Base-by-base conservation (phyloP, 306 rosid species). In the Rosa multiflora region DNA sequence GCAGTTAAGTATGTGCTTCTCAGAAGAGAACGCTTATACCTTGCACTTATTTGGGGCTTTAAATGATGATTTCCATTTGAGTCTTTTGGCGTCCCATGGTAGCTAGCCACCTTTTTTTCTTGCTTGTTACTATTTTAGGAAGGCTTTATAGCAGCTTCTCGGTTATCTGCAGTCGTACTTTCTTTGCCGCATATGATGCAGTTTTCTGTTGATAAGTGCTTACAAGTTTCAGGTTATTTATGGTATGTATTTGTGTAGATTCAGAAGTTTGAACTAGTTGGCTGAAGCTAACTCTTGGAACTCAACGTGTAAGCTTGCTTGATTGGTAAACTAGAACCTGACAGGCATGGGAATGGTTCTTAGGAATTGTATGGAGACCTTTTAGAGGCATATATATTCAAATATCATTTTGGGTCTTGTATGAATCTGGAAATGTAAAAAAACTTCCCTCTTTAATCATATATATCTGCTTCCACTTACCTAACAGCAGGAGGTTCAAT, bases 231-330 rank as follows among this genome's bases (percentile, higher is more conserved):
- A 32, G 37, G 37, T 81, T 11, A 55, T 72, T 75, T 61, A 59
- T 46, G 1, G 58, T 77, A 74, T 81, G 85, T 76, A 80, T 72
- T 77, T 81, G 51, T 87, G 91, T 91, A 86, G 91, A 91, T 85
- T 86, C 79, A 69, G 82, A 87, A 37, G 37, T 32, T 32, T 32
- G 37, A 32, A 2, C 37, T 1, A 32, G 37, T 32, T 32, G 3
- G 37, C 37, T 74, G 76, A 21, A 78, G 87, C 70, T 74, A 78
- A 59, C 42, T 73, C 82, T 80, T 66, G 76, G 64, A 67, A 74
- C 76, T 76, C 84, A 79, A 76, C 78, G 70, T 75, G 53, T 81
- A 79, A 72, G 53, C 80, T 79, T 80, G 79, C 82, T 85, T 79
- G 73, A 32, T 73, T 80, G 52, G 68, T 83, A 76, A 68, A 73